Conservation (phyloP, 1,284 basidiomycete species). For the Stygiomarasmius scandens region DNA sequence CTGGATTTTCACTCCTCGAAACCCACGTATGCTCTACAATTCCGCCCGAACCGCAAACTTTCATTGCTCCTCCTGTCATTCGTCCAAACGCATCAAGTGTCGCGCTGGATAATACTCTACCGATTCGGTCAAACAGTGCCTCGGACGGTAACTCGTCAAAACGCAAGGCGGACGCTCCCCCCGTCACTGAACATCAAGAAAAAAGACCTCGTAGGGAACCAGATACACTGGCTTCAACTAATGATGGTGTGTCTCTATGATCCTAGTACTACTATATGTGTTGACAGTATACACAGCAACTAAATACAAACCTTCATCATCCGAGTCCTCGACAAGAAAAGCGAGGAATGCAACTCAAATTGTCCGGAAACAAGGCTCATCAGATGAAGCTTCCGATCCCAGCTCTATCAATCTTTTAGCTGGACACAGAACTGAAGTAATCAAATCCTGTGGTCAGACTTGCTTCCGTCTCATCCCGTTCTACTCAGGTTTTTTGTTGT, state of each 20-base stretch:
- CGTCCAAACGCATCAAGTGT: neutral
- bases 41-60: conserved; percentile 6
- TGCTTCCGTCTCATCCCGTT: neutral
- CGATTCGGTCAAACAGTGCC: conserved; percentile 6
- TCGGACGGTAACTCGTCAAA: conserved; percentile 32
- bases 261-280: too few species aligned
- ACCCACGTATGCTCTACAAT: conserved; percentile 60
- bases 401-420: conserved; percentile 52
- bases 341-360: neutral
- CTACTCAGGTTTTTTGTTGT: conserved; percentile 72
- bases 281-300: too few species aligned
- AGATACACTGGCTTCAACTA: conserved; percentile 41
- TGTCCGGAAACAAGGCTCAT: conserved; percentile 34
- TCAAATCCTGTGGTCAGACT: conserved; percentile 1
- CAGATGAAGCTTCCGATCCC: conserved; percentile 37
- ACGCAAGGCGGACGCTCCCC: conserved; percentile 51
- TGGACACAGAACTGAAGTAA: conserved; percentile 67
- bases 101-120: neutral
- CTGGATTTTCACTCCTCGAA: conserved; percentile 70
- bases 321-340: conserved; percentile 17
- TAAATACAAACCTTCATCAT: conserved; percentile 23
- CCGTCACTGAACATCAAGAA: conserved; percentile 46
- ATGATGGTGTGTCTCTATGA: neutral
- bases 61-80: conserved; percentile 6
- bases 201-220: conserved; percentile 52